phyloP scores from a whole-genome alignment of 2,329 filamentous ascomycete species.

The Teratosphaeria destructans region DNA sequence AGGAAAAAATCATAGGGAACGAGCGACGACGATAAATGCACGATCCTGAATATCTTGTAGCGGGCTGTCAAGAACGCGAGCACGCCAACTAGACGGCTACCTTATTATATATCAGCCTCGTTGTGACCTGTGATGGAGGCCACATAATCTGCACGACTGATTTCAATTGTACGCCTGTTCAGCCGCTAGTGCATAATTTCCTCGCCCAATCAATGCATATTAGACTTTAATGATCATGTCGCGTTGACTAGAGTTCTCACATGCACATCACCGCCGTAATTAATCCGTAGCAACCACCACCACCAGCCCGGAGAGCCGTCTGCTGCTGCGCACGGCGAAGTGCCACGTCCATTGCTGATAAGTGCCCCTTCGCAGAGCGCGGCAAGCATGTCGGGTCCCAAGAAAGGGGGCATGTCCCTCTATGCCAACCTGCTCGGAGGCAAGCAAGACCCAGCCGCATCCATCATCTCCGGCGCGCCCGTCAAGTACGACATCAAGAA shows the following conservation, averaged over 20 bases:
- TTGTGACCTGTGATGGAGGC: not conserved
- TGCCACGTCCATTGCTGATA: not conserved
- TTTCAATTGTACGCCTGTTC: not conserved
- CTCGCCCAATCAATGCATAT: not conserved
- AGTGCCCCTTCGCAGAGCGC: not conserved
- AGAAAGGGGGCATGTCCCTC: constrained; percentile 18
- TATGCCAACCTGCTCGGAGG: constrained; percentile 76
- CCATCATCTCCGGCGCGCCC: constrained; percentile 69
- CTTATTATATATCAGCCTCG: not conserved
- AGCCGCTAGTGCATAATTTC: not conserved
- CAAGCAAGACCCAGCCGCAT: constrained; percentile 30
- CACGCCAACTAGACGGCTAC: too few relatives aligned
- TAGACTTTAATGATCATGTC: not conserved
- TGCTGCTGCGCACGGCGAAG: not conserved
- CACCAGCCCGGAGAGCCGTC: not conserved
- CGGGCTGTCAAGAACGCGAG: not conserved
- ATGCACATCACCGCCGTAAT: not conserved
- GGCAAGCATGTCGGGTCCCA: constrained; percentile 14
- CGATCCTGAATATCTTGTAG: not conserved
- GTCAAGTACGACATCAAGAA: constrained; percentile 58
- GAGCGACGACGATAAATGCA: not conserved
- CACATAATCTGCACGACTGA: not conserved
- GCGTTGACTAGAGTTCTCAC: not conserved
- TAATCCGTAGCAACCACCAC: not conserved
- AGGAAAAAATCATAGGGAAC: not conserved